phyloP scores from a whole-genome alignment of 257 asterid genomes.

The Solanum virginianum region DNA sequence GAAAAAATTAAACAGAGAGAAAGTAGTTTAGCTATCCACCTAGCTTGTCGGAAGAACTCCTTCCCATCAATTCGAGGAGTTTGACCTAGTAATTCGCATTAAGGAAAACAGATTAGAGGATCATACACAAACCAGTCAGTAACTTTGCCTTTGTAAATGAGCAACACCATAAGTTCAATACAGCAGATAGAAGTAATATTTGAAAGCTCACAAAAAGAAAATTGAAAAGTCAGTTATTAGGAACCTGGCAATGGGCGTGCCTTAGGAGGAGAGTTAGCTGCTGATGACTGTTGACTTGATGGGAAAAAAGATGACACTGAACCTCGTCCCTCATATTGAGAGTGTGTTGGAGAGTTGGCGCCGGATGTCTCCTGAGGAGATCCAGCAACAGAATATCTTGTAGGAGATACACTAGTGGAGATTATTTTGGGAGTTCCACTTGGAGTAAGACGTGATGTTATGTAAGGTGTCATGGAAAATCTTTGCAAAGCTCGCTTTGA shows the following conservation, averaged over 20 bases:
- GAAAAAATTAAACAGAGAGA: background rate
- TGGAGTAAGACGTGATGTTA: constrained; percentile 68
- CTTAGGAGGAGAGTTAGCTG: constrained; percentile 91
- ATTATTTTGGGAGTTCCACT: constrained; percentile 60
- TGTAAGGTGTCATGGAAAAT: constrained; percentile 43
- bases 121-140: background rate
- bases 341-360: constrained; percentile 38
- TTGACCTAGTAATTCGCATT: constrained; percentile 32
- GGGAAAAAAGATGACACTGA: constrained; percentile 78
- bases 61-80: constrained; percentile 94
- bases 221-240: background rate
- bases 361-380: constrained; percentile 67
- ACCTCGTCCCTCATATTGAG: constrained; percentile 48
- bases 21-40: constrained; percentile 26
- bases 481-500: constrained; percentile 42
- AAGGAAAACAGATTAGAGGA: background rate
- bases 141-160: background rate
- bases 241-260: constrained; percentile 67
- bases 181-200: background rate
- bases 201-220: background rate
- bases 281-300: constrained; percentile 94
- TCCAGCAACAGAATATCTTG: constrained; percentile 65
- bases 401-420: constrained; percentile 68
- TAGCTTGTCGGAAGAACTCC: constrained; percentile 96
- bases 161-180: background rate